These are phyloP conservation scores for Ganoderma resinaceum DNA, from an alignment of 1,284 basidiomycete genomes.

Conservation along the genomic window DNA sequence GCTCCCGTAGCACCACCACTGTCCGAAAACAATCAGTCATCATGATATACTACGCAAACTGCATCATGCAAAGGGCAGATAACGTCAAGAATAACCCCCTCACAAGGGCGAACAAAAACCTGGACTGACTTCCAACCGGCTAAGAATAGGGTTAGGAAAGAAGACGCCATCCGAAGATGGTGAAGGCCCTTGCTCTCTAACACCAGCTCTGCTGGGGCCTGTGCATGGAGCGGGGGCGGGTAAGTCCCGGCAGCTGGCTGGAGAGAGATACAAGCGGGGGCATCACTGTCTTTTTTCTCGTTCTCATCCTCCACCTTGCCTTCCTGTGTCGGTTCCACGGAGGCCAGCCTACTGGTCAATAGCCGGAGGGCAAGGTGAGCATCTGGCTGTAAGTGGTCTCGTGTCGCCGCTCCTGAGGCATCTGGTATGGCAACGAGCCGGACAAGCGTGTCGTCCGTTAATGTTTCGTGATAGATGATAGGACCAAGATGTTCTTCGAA, in stretches of 20 bases:
- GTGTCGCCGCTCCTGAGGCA: not conserved
- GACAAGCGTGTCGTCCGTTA: not conserved
- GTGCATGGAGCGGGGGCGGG: slow-evolving; percentile 16
- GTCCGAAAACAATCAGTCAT: not conserved
- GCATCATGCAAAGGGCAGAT: not conserved
- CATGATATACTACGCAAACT: not conserved
- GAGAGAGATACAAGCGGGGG: not conserved
- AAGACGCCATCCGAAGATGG: slow-evolving; percentile 33
- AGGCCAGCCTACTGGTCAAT: not conserved
- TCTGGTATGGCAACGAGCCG: not conserved
- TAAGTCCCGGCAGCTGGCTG: slow-evolving; percentile 10
- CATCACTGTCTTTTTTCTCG: not conserved
- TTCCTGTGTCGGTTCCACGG: not conserved
- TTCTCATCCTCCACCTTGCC: slow-evolving; percentile 8
- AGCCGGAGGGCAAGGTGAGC: not conserved
- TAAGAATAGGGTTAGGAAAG: slow-evolving; percentile 37
- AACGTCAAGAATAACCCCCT: not conserved
- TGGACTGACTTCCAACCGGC: slow-evolving; percentile 41
- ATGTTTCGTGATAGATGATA: too few relatives aligned
- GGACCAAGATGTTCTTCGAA: not conserved
- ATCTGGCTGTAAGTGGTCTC: not conserved
- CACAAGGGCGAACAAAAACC: not conserved
- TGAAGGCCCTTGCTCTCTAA: slow-evolving; percentile 38
- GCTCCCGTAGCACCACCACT: slow-evolving; percentile 43
- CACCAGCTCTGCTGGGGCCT: slow-evolving; percentile 10